These are phyloP conservation scores for Onygena corvina DNA, from an alignment of 2,329 filamentous ascomycete species.

Conservation along the genomic window DNA sequence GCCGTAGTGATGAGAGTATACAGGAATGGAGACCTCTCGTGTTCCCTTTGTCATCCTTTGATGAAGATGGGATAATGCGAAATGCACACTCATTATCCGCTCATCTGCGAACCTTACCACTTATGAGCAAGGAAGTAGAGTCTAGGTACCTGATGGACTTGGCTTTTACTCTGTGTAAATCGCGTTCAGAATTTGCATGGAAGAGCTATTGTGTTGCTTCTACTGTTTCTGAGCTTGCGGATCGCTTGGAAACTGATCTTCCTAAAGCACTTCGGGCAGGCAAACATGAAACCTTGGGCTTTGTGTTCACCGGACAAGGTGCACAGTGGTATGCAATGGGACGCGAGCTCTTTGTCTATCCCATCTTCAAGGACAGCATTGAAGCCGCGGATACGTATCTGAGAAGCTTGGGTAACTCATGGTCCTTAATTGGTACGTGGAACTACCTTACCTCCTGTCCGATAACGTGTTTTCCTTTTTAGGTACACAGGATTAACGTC, in stretches of 20 bases:
- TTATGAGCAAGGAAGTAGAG: background rate
- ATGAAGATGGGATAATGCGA: slow-evolving; percentile 25
- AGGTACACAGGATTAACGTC: slow-evolving; percentile 8
- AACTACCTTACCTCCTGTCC: background rate
- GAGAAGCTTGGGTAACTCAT: slow-evolving; percentile 8
- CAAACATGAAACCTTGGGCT: background rate
- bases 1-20: too few relatives aligned
- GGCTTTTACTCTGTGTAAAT: slow-evolving; percentile 1
- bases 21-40: background rate
- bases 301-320: slow-evolving; percentile 18
- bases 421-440: slow-evolving; percentile 11
- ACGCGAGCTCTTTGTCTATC: slow-evolving; percentile 12
- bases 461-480: background rate
- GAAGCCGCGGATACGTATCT: slow-evolving; percentile 9
- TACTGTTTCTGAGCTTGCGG: background rate
- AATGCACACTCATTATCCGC: slow-evolving; percentile 20
- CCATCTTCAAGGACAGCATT: slow-evolving; percentile 12
- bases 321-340: slow-evolving; percentile 18
- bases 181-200: background rate
- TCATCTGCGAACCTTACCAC: background rate
- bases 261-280: background rate
- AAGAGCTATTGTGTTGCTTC: background rate
- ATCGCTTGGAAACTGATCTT: background rate
- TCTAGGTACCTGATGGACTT: background rate
- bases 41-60: slow-evolving; percentile 15